These are phyloP conservation scores for Oryza officinalis DNA, from an alignment of 176 grass and related monocot genomes.

Conservation along the genomic window DNA sequence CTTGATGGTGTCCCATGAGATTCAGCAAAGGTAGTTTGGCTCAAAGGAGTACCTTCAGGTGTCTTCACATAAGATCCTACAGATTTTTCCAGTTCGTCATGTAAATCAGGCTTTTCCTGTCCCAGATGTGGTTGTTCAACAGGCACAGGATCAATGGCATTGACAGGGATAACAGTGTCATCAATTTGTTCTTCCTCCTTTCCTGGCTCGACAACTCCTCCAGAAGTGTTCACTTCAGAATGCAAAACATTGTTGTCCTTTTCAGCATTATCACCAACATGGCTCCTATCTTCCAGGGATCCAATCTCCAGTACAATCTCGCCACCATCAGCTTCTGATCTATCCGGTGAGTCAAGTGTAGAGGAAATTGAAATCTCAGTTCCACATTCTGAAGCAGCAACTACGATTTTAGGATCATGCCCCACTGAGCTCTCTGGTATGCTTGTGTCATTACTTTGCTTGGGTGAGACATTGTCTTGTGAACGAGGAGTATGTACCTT, in stretches of 20 bases:
- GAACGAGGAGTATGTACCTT: constrained; percentile 37
- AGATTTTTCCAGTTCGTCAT: constrained; percentile 44
- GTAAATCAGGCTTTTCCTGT: constrained; percentile 27
- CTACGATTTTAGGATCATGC: constrained; percentile 47
- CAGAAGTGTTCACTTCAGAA: constrained; percentile 29
- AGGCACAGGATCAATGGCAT: constrained; percentile 17
- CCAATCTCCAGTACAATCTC: constrained; percentile 96
- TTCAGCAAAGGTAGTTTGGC: constrained; percentile 50
- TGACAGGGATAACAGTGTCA: constrained; percentile 3
- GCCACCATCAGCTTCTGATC: constrained; percentile 93
- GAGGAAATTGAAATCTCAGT: constrained; percentile 98
- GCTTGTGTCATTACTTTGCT: constrained; percentile 47
- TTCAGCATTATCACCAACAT: constrained; percentile 24
- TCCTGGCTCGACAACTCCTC: constrained; percentile 15
- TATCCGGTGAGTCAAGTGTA: constrained; percentile 91
- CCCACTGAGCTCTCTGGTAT: constrained; percentile 39
- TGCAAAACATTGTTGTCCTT: constrained; percentile 32
- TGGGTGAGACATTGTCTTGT: constrained; percentile 34
- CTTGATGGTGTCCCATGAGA: constrained; percentile 84
- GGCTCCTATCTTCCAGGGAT: constrained; percentile 62
- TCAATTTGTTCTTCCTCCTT: constrained; percentile 37
- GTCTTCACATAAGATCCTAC: constrained; percentile 42
- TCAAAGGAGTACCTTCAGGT: constrained; percentile 72
- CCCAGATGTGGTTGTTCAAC: constrained; percentile 44
- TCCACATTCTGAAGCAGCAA: constrained; percentile 91